Evolutionary conservation across 2,329 filamentous ascomycete species (phyloP).

Genomic region (Ambrosiella xylebori): DNA sequence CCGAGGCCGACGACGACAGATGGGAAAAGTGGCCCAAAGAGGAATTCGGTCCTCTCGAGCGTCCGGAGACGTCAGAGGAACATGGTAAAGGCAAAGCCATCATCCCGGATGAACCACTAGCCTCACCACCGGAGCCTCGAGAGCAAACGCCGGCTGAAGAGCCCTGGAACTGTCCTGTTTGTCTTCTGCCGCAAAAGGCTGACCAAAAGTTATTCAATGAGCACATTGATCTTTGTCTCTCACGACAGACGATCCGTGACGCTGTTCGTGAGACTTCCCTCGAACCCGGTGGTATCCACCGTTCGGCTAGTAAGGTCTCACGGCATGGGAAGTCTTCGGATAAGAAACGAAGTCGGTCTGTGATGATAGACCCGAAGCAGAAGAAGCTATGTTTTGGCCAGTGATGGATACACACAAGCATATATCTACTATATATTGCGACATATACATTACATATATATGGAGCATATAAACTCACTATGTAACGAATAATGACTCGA

Average conservation of each 20-base stretch:
- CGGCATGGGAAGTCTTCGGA: slow-evolving; percentile 14
- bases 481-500: too few relatives aligned
- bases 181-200: slow-evolving; percentile 54
- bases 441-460: background rate
- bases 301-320: slow-evolving; percentile 12
- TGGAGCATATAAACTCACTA: too few relatives aligned
- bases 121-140: too few relatives aligned
- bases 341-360: slow-evolving; percentile 12
- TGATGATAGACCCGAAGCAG: slow-evolving; percentile 27
- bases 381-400: slow-evolving; percentile 36
- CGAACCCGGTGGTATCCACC: slow-evolving; percentile 17
- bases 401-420: background rate
- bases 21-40: slow-evolving; percentile 57
- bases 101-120: too few relatives aligned
- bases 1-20: slow-evolving; percentile 21
- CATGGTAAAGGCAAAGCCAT: background rate
- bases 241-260: slow-evolving; percentile 69
- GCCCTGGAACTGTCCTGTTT: slow-evolving; percentile 80
- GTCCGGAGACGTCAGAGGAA: background rate
- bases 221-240: slow-evolving; percentile 85
- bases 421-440: background rate
- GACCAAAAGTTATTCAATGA: slow-evolving; percentile 69
- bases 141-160: slow-evolving; percentile 17
- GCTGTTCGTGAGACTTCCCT: slow-evolving; percentile 39
- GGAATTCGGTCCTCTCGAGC: slow-evolving; percentile 28